Evolutionary conservation across 148 eudicot species (phyloP).

Genomic region (Nepenthes gracilis): DNA sequence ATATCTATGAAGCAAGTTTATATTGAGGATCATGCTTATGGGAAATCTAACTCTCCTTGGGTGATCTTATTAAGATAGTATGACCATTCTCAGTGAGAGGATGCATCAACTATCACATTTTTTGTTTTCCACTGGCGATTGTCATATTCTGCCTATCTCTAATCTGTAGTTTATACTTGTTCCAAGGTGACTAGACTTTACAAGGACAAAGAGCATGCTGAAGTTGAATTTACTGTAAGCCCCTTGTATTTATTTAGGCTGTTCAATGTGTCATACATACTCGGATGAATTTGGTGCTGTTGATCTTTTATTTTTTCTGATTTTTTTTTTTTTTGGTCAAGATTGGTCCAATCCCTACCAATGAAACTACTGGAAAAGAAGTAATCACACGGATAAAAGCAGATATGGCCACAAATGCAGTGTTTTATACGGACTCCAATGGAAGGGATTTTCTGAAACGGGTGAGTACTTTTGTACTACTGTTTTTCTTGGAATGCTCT

Average conservation of each 20-base stretch:
- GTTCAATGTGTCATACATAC: not conserved
- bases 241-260: not conserved
- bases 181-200: slow-evolving; percentile 56
- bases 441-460: slow-evolving; percentile 85
- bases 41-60: too few species aligned
- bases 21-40: too few species aligned
- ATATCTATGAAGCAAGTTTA: too few species aligned
- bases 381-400: slow-evolving; percentile 63
- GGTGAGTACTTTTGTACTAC: slow-evolving; percentile 19
- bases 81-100: too few species aligned
- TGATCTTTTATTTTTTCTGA: too few species aligned
- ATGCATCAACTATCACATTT: too few species aligned
- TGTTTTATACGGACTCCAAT: slow-evolving; percentile 81
- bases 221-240: slow-evolving; percentile 73
- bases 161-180: not conserved
- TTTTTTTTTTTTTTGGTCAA: slow-evolving; percentile 3
- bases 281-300: not conserved
- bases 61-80: too few species aligned
- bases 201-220: slow-evolving; percentile 80
- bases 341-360: slow-evolving; percentile 68
- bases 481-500: not conserved
- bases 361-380: slow-evolving; percentile 53
- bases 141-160: too few species aligned
- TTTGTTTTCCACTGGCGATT: too few species aligned
- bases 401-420: slow-evolving; percentile 52